Evolutionary conservation across 441 rosid species (phyloP).

Genomic region (Metrosideros polymorpha): DNA sequence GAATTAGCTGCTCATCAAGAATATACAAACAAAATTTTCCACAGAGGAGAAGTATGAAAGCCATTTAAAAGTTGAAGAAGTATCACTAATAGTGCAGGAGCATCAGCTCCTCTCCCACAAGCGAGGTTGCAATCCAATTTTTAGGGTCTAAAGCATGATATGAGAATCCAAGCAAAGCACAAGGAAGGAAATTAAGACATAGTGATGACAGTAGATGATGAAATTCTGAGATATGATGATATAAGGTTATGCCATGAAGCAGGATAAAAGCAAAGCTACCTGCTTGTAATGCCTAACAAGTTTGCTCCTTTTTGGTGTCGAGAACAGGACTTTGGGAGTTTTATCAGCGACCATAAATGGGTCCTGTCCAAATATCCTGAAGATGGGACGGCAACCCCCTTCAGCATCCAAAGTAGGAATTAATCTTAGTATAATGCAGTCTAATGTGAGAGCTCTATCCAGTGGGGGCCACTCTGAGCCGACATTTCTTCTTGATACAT

Average conservation of each 20-base stretch:
- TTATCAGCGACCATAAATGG: slow-evolving; percentile 55
- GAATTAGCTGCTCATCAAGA: background rate
- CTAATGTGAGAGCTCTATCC: slow-evolving; percentile 84
- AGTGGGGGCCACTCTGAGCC: slow-evolving; percentile 87
- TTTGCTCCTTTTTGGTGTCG: slow-evolving; percentile 59
- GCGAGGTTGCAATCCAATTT: background rate
- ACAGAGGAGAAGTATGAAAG: background rate
- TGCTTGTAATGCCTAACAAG: slow-evolving; percentile 58
- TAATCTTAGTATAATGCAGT: slow-evolving; percentile 71
- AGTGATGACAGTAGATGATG: background rate
- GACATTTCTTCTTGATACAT: slow-evolving; percentile 79
- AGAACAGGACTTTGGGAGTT: slow-evolving; percentile 44
- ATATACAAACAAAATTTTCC: background rate
- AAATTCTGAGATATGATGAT: background rate
- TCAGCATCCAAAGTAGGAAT: slow-evolving; percentile 65
- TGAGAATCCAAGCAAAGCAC: background rate
- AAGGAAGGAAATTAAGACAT: background rate
- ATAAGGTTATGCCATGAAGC: background rate
- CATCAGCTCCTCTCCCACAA: background rate
- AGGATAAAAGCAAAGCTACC: slow-evolving; percentile 25
- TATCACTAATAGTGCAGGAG: background rate
- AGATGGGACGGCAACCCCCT: slow-evolving; percentile 80
- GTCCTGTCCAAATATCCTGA: slow-evolving; percentile 83
- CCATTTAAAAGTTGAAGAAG: background rate
- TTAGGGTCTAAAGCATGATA: background rate